Percentiles rank a stretch among this genome's conserved stretches.
Evolutionary conservation across 164 flowering plant species (phyloP).

Genomic region (Santalum album): DNA sequence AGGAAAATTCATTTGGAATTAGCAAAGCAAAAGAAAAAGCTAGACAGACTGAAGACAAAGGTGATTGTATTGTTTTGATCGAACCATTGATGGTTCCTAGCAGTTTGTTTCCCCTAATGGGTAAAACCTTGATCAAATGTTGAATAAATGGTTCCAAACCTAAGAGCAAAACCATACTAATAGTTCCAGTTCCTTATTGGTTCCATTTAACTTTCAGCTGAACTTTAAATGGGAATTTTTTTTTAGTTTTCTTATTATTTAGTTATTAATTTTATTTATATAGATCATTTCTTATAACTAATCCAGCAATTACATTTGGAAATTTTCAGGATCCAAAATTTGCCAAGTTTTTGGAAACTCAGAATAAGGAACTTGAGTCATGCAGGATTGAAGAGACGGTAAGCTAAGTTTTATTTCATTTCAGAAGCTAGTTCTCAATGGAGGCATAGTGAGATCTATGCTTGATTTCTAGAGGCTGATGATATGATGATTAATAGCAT

Average conservation of each 20-base stretch:
- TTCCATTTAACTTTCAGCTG: too few species aligned
- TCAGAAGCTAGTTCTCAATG: not conserved
- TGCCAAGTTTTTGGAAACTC: slow-evolving; percentile 44
- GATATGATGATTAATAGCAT: not conserved
- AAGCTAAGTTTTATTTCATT: slow-evolving; percentile 12
- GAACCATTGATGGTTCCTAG: too few species aligned
- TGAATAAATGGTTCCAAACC: too few species aligned
- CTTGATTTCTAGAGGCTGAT: not conserved
- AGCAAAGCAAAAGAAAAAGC: slow-evolving; percentile 38
- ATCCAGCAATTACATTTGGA: not conserved
- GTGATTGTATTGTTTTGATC: slow-evolving; percentile 17
- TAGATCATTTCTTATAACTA: not conserved
- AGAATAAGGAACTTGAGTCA: slow-evolving; percentile 16
- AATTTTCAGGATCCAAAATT: slow-evolving; percentile 63
- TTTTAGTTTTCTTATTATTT: too few species aligned
- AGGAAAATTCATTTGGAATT: slow-evolving; percentile 38
- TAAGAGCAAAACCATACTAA: not conserved
- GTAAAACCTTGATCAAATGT: too few species aligned
- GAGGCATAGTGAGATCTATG: not conserved
- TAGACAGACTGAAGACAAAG: slow-evolving; percentile 51
- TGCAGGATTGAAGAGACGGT: slow-evolving; percentile 38
- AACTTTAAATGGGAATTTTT: too few species aligned
- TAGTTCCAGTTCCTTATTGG: not conserved
- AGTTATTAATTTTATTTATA: not conserved
- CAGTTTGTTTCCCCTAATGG: too few species aligned